These are phyloP conservation scores for Peronospora destructor DNA, from an alignment of 352 stramenopile genomes.

Conservation along the genomic window DNA sequence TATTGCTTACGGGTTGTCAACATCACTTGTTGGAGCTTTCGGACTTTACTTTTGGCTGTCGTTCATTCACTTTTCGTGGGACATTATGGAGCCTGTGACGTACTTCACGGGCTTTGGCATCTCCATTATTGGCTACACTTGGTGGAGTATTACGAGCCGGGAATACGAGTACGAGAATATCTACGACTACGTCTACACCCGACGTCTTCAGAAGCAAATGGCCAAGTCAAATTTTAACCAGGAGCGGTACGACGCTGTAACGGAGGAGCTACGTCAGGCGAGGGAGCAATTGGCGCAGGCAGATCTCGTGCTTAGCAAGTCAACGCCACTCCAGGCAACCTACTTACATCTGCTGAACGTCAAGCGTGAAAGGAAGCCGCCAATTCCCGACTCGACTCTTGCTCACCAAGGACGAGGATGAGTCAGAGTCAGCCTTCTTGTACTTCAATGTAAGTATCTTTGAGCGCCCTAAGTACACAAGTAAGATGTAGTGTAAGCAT, in stretches of 20 bases:
- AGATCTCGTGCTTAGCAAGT: conserved; percentile 59
- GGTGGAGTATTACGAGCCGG: conserved; percentile 81
- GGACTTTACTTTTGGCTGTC: conserved; percentile 84
- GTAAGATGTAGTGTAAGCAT: conserved; percentile 12
- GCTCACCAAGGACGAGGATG: conserved; percentile 7
- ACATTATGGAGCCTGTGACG: conserved; percentile 88
- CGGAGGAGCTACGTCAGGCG: conserved; percentile 30
- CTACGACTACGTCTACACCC: conserved; percentile 80
- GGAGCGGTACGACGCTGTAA: conserved; percentile 36
- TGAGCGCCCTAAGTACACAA: conserved; percentile 5
- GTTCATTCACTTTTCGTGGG: conserved; percentile 87
- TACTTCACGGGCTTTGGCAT: conserved; percentile 85
- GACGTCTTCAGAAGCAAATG: conserved; percentile 50
- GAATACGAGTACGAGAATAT: conserved; percentile 88
- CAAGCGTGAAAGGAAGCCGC: conserved; percentile 22
- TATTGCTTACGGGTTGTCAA: conserved; percentile 49
- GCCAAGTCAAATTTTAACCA: conserved; percentile 54
- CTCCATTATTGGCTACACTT: conserved; percentile 68
- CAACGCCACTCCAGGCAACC: conserved; percentile 54
- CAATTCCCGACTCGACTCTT: conserved; percentile 11
- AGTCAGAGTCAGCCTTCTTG: conserved; percentile 1
- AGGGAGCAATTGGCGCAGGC: conserved; percentile 39
- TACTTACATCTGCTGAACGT: conserved; percentile 58
- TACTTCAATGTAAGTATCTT: neutral
- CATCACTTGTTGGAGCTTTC: conserved; percentile 64